These are phyloP conservation scores for Spatholobus suberectus DNA, from an alignment of 306 rosid species.

Conservation along the genomic window DNA sequence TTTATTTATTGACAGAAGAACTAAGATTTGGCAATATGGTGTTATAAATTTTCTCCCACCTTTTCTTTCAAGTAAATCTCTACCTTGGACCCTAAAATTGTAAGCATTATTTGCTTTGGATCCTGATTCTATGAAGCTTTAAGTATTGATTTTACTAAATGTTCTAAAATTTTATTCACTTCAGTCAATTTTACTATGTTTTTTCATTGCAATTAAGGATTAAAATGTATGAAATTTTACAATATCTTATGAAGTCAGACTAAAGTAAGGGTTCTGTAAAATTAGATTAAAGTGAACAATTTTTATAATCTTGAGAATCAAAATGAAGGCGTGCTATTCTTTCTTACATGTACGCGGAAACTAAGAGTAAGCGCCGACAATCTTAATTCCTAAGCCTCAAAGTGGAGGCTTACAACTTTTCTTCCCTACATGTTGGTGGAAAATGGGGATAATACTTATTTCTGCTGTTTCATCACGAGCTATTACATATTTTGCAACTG, in stretches of 20 bases:
- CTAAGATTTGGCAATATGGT: background rate
- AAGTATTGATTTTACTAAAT: background rate
- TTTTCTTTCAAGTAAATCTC: background rate
- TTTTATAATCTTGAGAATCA: background rate
- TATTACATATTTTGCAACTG: too few relatives aligned
- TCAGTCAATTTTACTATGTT: background rate
- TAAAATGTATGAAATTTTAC: background rate
- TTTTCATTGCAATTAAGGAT: background rate
- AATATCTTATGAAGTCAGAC: background rate
- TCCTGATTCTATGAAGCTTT: background rate
- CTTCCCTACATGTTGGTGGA: too few relatives aligned
- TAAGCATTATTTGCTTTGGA: background rate
- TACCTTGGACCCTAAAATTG: background rate
- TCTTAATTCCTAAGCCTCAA: too few relatives aligned
- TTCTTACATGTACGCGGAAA: background rate
- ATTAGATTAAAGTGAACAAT: background rate
- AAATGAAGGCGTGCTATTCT: background rate
- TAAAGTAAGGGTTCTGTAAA: background rate
- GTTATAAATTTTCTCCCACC: background rate
- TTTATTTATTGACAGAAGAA: slow-evolving; percentile 8
- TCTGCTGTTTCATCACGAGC: too few relatives aligned
- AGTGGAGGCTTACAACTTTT: too few relatives aligned
- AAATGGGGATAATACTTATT: too few relatives aligned
- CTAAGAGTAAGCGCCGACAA: too few relatives aligned
- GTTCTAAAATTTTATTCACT: background rate